Percentiles rank a stretch among this genome's conserved stretches.
Evolutionary conservation across 1,284 basidiomycete species (phyloP).

Genomic region (Ganoderma leucocontextum): DNA sequence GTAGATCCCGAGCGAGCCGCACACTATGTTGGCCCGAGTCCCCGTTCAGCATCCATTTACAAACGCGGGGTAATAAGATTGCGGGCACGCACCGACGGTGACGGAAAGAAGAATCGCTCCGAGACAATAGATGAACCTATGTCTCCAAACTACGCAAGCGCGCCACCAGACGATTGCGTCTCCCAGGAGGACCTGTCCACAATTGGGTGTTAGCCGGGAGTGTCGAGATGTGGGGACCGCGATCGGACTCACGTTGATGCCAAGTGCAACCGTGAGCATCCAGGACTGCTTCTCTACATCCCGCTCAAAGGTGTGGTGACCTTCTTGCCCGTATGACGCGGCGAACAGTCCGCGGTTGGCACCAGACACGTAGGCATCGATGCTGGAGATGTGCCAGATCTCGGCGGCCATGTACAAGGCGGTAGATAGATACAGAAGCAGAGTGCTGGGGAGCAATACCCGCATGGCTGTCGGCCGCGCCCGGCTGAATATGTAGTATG

Average conservation of each 20-base stretch:
- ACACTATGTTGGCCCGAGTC: not conserved
- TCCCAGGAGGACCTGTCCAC: not conserved
- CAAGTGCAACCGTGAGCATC: constrained; percentile 1
- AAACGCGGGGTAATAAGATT: not conserved
- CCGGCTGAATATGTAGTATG: not conserved
- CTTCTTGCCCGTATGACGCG: not conserved
- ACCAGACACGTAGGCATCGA: not conserved
- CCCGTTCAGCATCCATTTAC: not conserved
- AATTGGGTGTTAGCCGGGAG: not conserved
- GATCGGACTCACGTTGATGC: constrained; percentile 8
- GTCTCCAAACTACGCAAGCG: constrained; percentile 4
- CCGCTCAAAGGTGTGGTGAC: not conserved
- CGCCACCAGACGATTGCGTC: constrained; percentile 19
- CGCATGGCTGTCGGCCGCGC: not conserved
- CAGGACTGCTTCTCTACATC: not conserved
- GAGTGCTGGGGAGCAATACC: not conserved
- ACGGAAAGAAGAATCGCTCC: not conserved
- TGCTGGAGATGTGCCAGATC: constrained; percentile 4
- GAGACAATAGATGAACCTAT: not conserved
- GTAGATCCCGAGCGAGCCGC: constrained; percentile 7
- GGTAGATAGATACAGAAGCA: not conserved
- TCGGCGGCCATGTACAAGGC: not conserved
- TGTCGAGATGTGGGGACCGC: not conserved
- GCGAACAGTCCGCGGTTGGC: not conserved
- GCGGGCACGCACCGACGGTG: constrained; percentile 7